Base-by-base conservation (phyloP, 73 alveolate species). In the Durusdinium trenchii region DNA sequence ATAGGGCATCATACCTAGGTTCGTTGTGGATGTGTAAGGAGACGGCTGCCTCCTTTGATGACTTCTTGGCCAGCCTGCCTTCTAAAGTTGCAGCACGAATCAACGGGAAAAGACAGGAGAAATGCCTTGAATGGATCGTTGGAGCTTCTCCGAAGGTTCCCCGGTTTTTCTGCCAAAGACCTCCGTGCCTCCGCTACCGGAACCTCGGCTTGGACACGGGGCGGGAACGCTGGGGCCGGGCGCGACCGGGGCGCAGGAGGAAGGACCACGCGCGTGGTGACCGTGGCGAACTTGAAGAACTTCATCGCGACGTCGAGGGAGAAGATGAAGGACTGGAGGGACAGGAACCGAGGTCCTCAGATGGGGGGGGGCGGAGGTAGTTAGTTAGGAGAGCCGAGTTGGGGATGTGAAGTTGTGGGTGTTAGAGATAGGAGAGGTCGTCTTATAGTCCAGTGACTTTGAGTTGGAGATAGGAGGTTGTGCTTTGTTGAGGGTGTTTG, bases 191-290 rank as follows among this genome's bases (percentile, higher is more conserved):
- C 76, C 18, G 43, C 18, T 26, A 10, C 18, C 76, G 4, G 18
- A 62, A 62, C 76, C 40, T 5, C 76, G 32, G 40, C 76, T 20
- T 5, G 38, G 76, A 40, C 76, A 12, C 76, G 76, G 38, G 9
- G 76, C 38, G 45, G 1, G 43, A 10, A 50, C 18, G 48, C 12
- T 38, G 16, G 48, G 84, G 48, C 6, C 20, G n/a, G 32, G 32
- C 84, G 48, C 51, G 32, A 3, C 10, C 47, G 23, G 38, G 61
- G 5, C 14, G 36, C 94, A 84, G 94, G 94, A 26, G 94, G 94
- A 38, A 46, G 94, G 48, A 84, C 94, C 94, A 84, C 94, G 52
- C 73, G 96, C 52, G 51, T 43, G 52, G 86, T 89, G 73, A 89
- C 62, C 51, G 96, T 89, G 73, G 96, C 86, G 54, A 89, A 89